These are phyloP conservation scores for Durusdinium trenchii DNA, from an alignment of 73 alveolate species.

Conservation along the genomic window DNA sequence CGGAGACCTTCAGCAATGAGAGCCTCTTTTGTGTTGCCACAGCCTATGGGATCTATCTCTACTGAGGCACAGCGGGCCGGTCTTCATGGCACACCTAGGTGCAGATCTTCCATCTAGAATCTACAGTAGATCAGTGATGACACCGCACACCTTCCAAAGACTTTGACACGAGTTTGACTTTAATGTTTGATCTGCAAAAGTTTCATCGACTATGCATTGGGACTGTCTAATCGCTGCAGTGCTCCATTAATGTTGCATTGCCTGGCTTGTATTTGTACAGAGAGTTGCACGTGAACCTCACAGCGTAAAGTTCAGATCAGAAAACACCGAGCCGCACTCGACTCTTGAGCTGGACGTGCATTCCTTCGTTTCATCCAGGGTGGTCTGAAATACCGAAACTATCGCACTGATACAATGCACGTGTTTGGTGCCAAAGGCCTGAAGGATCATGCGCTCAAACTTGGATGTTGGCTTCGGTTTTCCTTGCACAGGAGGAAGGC, in stretches of 20 bases:
- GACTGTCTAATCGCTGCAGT: slow-evolving; percentile 45
- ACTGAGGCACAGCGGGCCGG: slow-evolving; percentile 29
- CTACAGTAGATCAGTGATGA: background rate
- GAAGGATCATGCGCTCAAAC: background rate
- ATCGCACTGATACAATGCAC: too few relatives aligned
- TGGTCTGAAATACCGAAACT: too few relatives aligned
- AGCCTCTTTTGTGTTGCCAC: slow-evolving; percentile 94
- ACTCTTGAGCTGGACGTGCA: background rate
- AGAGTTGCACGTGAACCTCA: too few relatives aligned
- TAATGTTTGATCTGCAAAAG: background rate
- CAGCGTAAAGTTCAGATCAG: slow-evolving; percentile 29
- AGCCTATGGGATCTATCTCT: slow-evolving; percentile 68
- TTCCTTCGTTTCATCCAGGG: background rate
- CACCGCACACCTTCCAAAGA: background rate
- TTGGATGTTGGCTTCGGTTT: background rate
- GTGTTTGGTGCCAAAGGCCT: background rate
- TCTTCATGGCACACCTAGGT: background rate
- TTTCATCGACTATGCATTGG: slow-evolving; percentile 56
- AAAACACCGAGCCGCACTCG: too few relatives aligned
- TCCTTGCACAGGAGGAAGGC: slow-evolving; percentile 46
- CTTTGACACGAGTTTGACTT: background rate
- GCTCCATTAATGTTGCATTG: slow-evolving; percentile 55
- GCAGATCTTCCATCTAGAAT: slow-evolving; percentile 11
- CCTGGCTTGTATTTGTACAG: slow-evolving; percentile 55
- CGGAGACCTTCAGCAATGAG: slow-evolving; percentile 94